phyloP scores from a whole-genome alignment of 805 yeast genomes.

The Priceomyces medius region DNA sequence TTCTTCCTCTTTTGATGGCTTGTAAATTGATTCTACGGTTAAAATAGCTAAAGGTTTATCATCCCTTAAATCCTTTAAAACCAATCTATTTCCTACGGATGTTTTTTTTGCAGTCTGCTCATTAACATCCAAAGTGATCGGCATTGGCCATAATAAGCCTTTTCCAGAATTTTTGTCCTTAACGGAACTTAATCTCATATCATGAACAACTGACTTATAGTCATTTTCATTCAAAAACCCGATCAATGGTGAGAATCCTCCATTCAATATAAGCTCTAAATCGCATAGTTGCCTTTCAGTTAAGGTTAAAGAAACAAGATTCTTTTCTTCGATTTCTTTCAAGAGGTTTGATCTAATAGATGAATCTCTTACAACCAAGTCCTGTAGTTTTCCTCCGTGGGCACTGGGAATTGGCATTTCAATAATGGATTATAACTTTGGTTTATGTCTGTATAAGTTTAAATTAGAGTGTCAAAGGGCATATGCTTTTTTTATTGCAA shows the following conservation, averaged over 20 bases:
- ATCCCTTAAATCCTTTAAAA: conserved; percentile 78
- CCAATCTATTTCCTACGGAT: conserved; percentile 60
- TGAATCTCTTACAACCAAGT: conserved; percentile 79
- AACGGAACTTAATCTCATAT: conserved; percentile 62
- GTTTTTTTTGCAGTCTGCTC: conserved; percentile 42
- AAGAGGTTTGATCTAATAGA: conserved; percentile 54
- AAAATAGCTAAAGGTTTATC: conserved; percentile 76
- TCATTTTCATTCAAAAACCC: conserved; percentile 69
- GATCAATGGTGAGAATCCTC: conserved; percentile 86
- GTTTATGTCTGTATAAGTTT: neutral
- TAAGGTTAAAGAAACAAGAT: conserved; percentile 49
- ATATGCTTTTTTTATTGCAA: neutral
- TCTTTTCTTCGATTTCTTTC: conserved; percentile 49
- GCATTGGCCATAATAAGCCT: conserved; percentile 88
- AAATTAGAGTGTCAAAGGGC: neutral
- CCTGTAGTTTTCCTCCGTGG: conserved; percentile 90
- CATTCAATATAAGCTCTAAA: conserved; percentile 84
- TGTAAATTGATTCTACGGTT: conserved; percentile 74
- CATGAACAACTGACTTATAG: conserved; percentile 64
- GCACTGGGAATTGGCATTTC: conserved; percentile 66
- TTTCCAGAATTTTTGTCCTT: conserved; percentile 30
- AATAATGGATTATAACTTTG: neutral
- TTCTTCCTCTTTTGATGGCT: conserved; percentile 76
- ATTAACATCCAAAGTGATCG: conserved; percentile 82
- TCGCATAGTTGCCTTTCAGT: conserved; percentile 92